Conservation (phyloP, 495 filamentous ascomycete species). For the Lophiotrema nucula region DNA sequence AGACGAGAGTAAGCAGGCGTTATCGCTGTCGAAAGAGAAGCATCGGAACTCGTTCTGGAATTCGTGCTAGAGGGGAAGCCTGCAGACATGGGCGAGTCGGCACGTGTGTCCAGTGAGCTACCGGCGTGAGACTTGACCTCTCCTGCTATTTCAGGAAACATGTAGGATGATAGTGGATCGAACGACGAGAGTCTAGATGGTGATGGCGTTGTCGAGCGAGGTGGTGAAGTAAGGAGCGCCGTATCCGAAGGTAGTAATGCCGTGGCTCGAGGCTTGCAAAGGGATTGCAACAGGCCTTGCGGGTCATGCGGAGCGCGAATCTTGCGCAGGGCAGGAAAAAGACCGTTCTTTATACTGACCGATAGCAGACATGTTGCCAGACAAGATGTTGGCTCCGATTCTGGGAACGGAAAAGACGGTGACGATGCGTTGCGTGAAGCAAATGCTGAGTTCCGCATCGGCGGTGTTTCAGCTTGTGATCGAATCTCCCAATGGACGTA, state of each 20-base stretch:
- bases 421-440: background rate
- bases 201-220: constrained; percentile 12
- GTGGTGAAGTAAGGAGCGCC: constrained; percentile 10
- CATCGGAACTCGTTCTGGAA: background rate
- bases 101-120: background rate
- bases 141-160: background rate
- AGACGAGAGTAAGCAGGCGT: constrained; percentile 24
- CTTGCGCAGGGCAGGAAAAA: constrained; percentile 67
- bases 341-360: constrained; percentile 63
- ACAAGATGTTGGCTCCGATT: constrained; percentile 76
- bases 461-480: constrained; percentile 12
- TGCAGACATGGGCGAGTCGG: background rate
- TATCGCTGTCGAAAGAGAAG: background rate
- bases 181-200: background rate
- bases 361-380: constrained; percentile 71
- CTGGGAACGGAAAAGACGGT: constrained; percentile 63
- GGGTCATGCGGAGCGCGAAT: constrained; percentile 56
- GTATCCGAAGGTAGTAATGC: constrained; percentile 21
- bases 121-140: background rate
- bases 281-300: constrained; percentile 36
- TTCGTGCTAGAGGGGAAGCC: background rate
- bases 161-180: background rate
- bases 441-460: background rate
- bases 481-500: constrained; percentile 25
- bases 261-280: constrained; percentile 36